phyloP scores from a whole-genome alignment of 768 basidiomycete species.

The Hirschioporus abietinus region DNA sequence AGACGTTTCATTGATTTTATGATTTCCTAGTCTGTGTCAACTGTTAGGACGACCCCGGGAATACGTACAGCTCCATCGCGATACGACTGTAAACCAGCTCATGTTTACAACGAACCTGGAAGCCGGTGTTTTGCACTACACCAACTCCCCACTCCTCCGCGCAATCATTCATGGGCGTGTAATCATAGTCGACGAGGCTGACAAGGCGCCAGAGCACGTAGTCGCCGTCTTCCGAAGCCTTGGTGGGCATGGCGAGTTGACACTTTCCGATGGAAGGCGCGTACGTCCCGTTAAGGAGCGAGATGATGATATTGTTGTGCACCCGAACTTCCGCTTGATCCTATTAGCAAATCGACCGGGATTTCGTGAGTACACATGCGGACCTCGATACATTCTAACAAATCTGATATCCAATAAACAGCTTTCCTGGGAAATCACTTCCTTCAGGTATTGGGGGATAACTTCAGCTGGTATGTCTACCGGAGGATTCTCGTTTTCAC shows the following conservation, averaged over 20 bases:
- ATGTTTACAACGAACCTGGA: conserved; percentile 64
- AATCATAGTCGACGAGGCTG: conserved; percentile 69
- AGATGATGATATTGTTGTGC: conserved; percentile 52
- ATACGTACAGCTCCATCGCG: conserved; percentile 66
- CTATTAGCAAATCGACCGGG: conserved; percentile 64
- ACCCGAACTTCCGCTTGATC: conserved; percentile 58
- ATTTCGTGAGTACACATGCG: conserved; percentile 43
- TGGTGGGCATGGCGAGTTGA: conserved; percentile 59
- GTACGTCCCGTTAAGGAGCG: conserved; percentile 42
- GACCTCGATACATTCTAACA: background rate
- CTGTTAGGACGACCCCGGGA: conserved; percentile 57
- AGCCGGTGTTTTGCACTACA: conserved; percentile 51
- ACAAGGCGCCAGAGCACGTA: conserved; percentile 71
- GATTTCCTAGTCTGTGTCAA: conserved; percentile 44
- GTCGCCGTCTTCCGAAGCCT: conserved; percentile 68
- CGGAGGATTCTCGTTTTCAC: background rate
- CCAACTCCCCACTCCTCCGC: conserved; percentile 61
- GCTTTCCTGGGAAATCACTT: conserved; percentile 74
- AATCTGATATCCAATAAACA: conserved; percentile 19
- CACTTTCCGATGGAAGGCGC: conserved; percentile 56
- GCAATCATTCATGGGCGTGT: conserved; percentile 56
- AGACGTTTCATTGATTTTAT: conserved; percentile 7
- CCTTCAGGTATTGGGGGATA: conserved; percentile 65
- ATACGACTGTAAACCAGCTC: conserved; percentile 65
- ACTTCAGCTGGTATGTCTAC: conserved; percentile 41